Base-by-base conservation (phyloP, 306 rosid genomes). In the Acacia crassicarpa region DNA sequence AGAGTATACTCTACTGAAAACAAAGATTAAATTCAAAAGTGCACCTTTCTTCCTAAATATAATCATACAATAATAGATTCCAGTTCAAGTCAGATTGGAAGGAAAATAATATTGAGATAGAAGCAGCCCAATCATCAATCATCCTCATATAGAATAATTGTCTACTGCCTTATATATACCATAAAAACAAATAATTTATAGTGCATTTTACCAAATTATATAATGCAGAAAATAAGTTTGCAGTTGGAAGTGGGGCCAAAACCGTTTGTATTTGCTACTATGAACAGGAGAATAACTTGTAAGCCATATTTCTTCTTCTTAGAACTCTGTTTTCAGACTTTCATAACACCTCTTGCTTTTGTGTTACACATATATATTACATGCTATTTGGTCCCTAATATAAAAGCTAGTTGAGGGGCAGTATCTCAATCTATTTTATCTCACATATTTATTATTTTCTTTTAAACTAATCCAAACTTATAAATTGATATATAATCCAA, bases 221-320 rank as follows among this genome's bases (percentile, higher is more conserved):
- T 83, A 27, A 65, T 82, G 62, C 71, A 95, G 99, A 92, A 88
- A 95, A 95, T 90, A 95, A 95, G 88, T 95, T 95, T 62, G 99
- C 99, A 56, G 93, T 95, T 75, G 99, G 99, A 72, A 95, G 98
- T 86, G 99, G 99, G 74, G 97, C 99, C 71, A 95, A 91, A 87
- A 93, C 92, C 82, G 94, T 92, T 84, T 95, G 98, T 86, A 78
- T 95, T 82, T 95, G 98, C 92, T 93, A 95, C 85, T 95, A 95
- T 80, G 99, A 95, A 86, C 98, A 92, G 86, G 99, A 95, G 74
- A 93, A 93, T 83, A 95, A 95, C 86, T 95, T 96, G 98, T 95
- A 80, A 84, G 74, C 77, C 46, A 44, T 44, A 66, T 67, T 14
- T 44, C 66, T 62, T 13, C 78, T 67, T 72, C 54, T 72, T 56